Conservation (phyloP, 2,329 filamentous ascomycete genomes). For the Ceratocystis diversiconidia region DNA sequence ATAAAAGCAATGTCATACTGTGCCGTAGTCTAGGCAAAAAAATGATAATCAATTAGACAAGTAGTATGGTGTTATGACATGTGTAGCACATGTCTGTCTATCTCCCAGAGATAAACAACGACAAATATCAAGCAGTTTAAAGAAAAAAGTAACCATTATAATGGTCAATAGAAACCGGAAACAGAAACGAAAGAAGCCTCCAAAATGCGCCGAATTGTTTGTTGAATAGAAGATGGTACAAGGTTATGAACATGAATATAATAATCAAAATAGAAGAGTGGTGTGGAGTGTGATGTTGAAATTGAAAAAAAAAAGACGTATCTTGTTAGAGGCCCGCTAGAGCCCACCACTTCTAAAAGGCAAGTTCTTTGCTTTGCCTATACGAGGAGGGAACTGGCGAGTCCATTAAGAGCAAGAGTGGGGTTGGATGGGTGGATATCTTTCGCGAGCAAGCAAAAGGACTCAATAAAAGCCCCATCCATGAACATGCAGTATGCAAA, state of each 20-base stretch:
- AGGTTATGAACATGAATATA: background rate
- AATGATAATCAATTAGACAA: background rate
- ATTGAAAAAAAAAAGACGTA: background rate
- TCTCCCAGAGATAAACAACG: background rate
- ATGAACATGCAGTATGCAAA: background rate
- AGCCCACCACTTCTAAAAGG: too few species aligned
- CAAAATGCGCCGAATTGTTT: background rate
- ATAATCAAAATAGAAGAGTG: background rate
- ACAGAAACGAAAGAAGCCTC: background rate
- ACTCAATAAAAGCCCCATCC: background rate
- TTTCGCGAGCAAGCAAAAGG: background rate
- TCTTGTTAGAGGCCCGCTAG: too few species aligned
- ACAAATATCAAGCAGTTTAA: background rate
- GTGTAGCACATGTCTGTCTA: background rate
- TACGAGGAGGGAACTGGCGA: conserved; percentile 1
- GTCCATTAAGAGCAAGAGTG: background rate
- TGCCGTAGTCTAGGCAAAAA: background rate
- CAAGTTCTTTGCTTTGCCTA: background rate
- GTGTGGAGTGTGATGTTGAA: background rate
- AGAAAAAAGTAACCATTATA: background rate
- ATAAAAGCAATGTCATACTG: too few species aligned
- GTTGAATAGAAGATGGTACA: conserved; percentile 8
- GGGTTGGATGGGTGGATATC: background rate
- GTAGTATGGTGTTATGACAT: background rate
- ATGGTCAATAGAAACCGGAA: background rate